Conservation (phyloP, 352 stramenopile genomes). For the Phytopythium boreale region DNA sequence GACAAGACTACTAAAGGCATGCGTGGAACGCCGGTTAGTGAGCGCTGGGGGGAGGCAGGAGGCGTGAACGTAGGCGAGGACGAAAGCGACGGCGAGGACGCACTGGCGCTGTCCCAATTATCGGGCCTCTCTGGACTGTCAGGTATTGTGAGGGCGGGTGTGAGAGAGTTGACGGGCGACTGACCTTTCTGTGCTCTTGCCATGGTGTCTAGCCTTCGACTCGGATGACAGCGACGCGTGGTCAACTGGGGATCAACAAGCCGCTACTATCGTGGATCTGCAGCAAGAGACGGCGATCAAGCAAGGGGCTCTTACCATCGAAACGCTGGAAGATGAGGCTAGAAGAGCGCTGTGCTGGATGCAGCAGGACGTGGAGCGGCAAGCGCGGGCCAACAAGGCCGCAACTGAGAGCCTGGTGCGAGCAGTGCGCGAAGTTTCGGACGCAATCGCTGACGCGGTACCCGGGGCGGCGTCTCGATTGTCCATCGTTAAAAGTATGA, state of each 20-base stretch:
- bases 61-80: neutral
- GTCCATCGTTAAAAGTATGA: slow-evolving; percentile 2
- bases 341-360: slow-evolving; percentile 37
- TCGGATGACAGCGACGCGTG: slow-evolving; percentile 7
- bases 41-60: neutral
- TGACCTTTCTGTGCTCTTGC: neutral
- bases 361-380: slow-evolving; percentile 36
- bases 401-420: slow-evolving; percentile 20
- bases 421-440: slow-evolving; percentile 26
- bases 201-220: neutral
- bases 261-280: neutral
- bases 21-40: neutral
- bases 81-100: neutral
- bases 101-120: slow-evolving; percentile 5
- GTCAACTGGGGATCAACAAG: slow-evolving; percentile 1
- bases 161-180: neutral
- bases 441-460: slow-evolving; percentile 19
- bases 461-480: slow-evolving; percentile 10
- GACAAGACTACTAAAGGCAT: neutral
- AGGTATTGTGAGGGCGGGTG: neutral
- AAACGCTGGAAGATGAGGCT: slow-evolving; percentile 18
- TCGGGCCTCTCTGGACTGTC: slow-evolving; percentile 2
- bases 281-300: neutral
- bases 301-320: neutral
- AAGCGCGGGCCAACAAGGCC: slow-evolving; percentile 25